A percentile compares a stretch with the other conserved stretches of the same genome.
These are phyloP conservation scores for Salvia hispanica DNA, from an alignment of 257 asterid genomes.

Conservation along the genomic window DNA sequence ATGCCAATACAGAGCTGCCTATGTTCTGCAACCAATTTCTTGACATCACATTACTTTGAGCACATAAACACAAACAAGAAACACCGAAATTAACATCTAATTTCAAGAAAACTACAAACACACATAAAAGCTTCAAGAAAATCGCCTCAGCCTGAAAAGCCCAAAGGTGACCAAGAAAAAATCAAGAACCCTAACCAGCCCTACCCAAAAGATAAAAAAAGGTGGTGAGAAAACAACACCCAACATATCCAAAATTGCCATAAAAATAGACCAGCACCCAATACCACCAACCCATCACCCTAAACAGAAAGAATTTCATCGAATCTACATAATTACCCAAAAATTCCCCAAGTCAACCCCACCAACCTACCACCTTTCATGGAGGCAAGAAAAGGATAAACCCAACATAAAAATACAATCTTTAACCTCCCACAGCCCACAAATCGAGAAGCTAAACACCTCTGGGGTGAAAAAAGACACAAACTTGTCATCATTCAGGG, in stretches of 20 bases:
- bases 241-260: slow-evolving; percentile 17
- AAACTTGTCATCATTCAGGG: slow-evolving; percentile 36
- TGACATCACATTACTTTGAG: neutral
- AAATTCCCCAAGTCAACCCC: slow-evolving; percentile 72
- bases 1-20: slow-evolving; percentile 15
- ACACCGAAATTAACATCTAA: slow-evolving; percentile 14
- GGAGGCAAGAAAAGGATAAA: slow-evolving; percentile 43
- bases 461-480: slow-evolving; percentile 19
- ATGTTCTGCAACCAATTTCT: slow-evolving; percentile 19
- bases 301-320: slow-evolving; percentile 29
- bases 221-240: slow-evolving; percentile 36
- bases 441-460: slow-evolving; percentile 17
- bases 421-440: slow-evolving; percentile 27
- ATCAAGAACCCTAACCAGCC: slow-evolving; percentile 30
- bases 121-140: neutral
- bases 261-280: slow-evolving; percentile 28
- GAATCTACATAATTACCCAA: slow-evolving; percentile 45
- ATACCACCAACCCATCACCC: slow-evolving; percentile 41
- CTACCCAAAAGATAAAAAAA: slow-evolving; percentile 28
- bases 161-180: slow-evolving; percentile 41
- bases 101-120: slow-evolving; percentile 13
- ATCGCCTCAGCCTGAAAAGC: slow-evolving; percentile 14
- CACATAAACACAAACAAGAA: neutral
- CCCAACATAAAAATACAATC: slow-evolving; percentile 33
- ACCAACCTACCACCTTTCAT: slow-evolving; percentile 93